Base-by-base conservation (phyloP, 441 rosid species). In the Eutrema salsugineum region DNA sequence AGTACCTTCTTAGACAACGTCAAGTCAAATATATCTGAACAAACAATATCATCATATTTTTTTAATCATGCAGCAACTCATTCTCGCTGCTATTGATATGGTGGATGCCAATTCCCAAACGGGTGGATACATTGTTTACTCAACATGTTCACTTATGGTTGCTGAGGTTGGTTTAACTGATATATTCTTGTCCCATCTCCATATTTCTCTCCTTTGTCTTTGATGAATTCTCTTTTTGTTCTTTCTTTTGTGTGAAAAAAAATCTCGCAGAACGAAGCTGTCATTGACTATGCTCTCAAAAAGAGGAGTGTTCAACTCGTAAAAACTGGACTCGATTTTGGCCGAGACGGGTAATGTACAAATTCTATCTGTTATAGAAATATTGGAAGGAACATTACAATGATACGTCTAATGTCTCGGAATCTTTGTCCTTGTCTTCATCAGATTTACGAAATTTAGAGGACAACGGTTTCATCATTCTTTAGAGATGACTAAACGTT, bases 81-180 rank as follows among this genome's bases (percentile, higher is more conserved):
- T 94, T 57, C 99, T 94, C 40, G 89, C 89, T 57, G 99, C 99
- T 6, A 90, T 94, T 63, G 99, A 94, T 79, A 82, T 94, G 94
- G 97, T 90, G 59, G 94, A 94, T 73, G 93, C 97, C 35, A 86
- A 86, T 66, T 94, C 97, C 33, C 83, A 87, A 72, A 82, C 97
- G 8, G 99, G 99, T n/a, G 97, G 97, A 76, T 91, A 84, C 70
- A 76, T 94, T 38, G 94, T 94, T 72, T 94, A 94, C 76, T 94
- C 99, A 48, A 94, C 99, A 14, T 94, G 97, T 79, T 94, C 99
- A 47, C 84, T 91, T 71, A 90, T 88, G 95, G 77, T 91, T 80
- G 81, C 86, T 6, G 97, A 94, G 99, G 99, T 94, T 74, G 50
- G 87, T 80, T 28, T 36, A 24, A 30, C 42, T 33, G 14, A 96